phyloP scores from a whole-genome alignment of 108 stramenopile species.

The Craspedostauros australis region DNA sequence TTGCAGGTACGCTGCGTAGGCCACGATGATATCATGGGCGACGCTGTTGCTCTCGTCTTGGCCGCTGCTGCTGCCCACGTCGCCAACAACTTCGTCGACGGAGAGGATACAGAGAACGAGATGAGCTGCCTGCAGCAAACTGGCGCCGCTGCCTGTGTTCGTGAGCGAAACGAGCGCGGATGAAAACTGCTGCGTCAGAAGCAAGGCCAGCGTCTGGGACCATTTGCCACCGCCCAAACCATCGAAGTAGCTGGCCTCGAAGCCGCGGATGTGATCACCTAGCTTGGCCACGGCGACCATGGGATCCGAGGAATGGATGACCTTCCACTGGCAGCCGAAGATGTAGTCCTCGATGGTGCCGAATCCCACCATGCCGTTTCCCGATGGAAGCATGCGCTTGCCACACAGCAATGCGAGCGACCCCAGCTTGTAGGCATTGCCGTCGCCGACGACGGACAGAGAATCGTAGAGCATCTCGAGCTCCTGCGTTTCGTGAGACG shows the following conservation, averaged over 20 bases:
- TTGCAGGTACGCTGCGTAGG: slow-evolving; percentile 25
- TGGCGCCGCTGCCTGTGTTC: slow-evolving; percentile 49
- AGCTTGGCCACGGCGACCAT: slow-evolving; percentile 33
- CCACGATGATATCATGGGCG: too few species aligned
- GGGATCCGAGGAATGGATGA: slow-evolving; percentile 30
- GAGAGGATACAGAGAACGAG: slow-evolving; percentile 37
- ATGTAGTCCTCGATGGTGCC: slow-evolving; percentile 77
- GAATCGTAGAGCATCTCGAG: too few species aligned
- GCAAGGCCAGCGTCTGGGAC: slow-evolving; percentile 64
- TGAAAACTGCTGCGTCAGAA: slow-evolving; percentile 69
- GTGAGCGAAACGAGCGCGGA: slow-evolving; percentile 59
- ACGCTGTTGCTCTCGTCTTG: too few species aligned
- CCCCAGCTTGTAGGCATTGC: slow-evolving; percentile 26
- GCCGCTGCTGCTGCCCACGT: too few species aligned
- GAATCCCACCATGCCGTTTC: slow-evolving; percentile 9
- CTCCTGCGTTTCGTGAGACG: too few species aligned
- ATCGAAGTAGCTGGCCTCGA: slow-evolving; percentile 72
- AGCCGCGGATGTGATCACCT: slow-evolving; percentile 50
- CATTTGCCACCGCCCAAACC: slow-evolving; percentile 57
- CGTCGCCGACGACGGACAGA: too few species aligned
- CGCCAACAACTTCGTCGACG: not conserved
- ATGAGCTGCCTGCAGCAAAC: slow-evolving; percentile 71
- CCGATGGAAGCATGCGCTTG: slow-evolving; percentile 2
- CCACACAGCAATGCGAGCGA: slow-evolving; percentile 32
- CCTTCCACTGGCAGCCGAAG: slow-evolving; percentile 58